Percentiles rank a stretch among this genome's conserved stretches.
Evolutionary conservation across 129 eudicot species (phyloP).

Genomic region (Pittosporum tobira): DNA sequence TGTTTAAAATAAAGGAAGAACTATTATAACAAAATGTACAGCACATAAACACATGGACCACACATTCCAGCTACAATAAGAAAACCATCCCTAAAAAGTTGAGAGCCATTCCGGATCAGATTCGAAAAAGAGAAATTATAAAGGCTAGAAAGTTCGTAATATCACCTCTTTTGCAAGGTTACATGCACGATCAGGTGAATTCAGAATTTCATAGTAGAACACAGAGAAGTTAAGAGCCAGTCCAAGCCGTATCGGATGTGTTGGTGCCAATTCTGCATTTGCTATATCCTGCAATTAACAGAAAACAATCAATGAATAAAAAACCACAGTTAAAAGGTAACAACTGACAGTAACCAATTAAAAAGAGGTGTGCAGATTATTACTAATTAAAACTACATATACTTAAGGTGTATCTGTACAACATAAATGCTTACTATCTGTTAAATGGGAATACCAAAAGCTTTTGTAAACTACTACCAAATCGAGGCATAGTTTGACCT

Average conservation of each 20-base stretch:
- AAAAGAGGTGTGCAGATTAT: neutral
- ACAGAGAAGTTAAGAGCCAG: constrained; percentile 24
- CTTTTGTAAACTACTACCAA: too few relatives aligned
- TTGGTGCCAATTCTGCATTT: constrained; percentile 16
- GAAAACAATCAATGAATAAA: neutral
- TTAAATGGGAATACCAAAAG: neutral
- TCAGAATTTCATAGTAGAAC: constrained; percentile 21
- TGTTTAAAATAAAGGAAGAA: too few relatives aligned
- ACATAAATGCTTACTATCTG: neutral
- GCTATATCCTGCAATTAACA: constrained; percentile 17
- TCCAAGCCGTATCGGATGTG: constrained; percentile 24
- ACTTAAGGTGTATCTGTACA: neutral
- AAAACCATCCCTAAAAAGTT: neutral
- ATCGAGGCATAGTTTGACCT: too few relatives aligned
- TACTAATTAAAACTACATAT: neutral
- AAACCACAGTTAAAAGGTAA: neutral
- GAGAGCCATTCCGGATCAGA: neutral
- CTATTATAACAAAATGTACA: too few relatives aligned
- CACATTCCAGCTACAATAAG: too few relatives aligned
- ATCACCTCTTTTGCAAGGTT: constrained; percentile 26
- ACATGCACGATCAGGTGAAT: constrained; percentile 23
- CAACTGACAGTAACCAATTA: neutral
- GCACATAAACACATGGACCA: too few relatives aligned
- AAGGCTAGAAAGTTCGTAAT: neutral
- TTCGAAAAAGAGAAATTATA: neutral